Conservation (phyloP, 768 basidiomycete species). For the Rhodotorula kratochvilovae region DNA sequence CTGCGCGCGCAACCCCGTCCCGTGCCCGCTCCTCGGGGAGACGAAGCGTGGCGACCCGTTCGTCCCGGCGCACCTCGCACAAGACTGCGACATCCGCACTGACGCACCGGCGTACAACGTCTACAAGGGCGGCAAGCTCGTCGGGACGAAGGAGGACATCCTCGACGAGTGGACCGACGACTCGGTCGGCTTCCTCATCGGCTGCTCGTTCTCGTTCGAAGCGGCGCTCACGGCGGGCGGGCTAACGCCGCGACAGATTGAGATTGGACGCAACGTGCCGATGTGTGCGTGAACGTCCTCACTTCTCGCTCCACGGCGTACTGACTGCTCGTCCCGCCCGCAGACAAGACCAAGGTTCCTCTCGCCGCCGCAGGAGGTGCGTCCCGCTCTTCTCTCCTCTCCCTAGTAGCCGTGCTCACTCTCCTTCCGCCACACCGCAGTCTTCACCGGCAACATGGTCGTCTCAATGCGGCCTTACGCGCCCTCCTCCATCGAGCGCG, state of each 20-base stretch:
- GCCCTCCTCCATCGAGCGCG: slow-evolving; percentile 14
- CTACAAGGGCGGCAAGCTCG: slow-evolving; percentile 34
- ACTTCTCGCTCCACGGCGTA: slow-evolving; percentile 20
- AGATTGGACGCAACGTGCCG: slow-evolving; percentile 39
- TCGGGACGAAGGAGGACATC: slow-evolving; percentile 32
- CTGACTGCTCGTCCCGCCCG: neutral
- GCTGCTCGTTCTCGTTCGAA: slow-evolving; percentile 45
- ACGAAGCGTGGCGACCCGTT: slow-evolving; percentile 40
- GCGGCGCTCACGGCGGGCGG: slow-evolving; percentile 35
- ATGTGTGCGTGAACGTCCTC: slow-evolving; percentile 26
- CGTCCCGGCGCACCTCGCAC: slow-evolving; percentile 37
- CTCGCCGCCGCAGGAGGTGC: slow-evolving; percentile 10
- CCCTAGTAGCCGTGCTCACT: neutral
- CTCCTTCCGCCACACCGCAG: neutral
- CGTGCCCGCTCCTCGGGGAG: slow-evolving; percentile 44
- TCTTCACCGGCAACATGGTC: slow-evolving; percentile 43
- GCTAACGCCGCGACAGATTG: slow-evolving; percentile 37
- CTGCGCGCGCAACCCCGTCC: slow-evolving; percentile 44
- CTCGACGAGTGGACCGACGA: slow-evolving; percentile 41
- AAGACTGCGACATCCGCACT: slow-evolving; percentile 40
- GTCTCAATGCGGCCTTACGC: slow-evolving; percentile 45
- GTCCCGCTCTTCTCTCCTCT: neutral
- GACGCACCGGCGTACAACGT: slow-evolving; percentile 40
- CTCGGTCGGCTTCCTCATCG: slow-evolving; percentile 42
- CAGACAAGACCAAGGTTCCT: slow-evolving; percentile 25